Evolutionary conservation across 495 filamentous ascomycete species (phyloP).

Genomic region (Lophiostoma macrostomum): DNA sequence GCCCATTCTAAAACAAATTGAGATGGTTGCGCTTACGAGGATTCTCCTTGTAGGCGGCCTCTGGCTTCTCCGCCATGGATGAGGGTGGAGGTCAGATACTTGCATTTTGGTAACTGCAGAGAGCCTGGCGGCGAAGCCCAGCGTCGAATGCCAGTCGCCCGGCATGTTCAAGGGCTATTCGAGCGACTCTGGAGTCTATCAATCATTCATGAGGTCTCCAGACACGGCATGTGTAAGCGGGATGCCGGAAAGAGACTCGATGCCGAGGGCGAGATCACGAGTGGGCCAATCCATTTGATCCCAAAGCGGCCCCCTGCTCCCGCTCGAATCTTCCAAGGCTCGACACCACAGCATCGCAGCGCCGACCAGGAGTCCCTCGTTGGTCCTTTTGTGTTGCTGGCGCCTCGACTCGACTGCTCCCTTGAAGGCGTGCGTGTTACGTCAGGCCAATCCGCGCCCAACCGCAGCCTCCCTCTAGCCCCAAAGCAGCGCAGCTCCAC

Average conservation of each 20-base stretch:
- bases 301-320: too few relatives aligned
- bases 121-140: constrained; percentile 55
- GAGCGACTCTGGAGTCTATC: too few relatives aligned
- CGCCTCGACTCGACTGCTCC: too few relatives aligned
- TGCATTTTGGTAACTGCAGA: constrained; percentile 47
- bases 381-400: too few relatives aligned
- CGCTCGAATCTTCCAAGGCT: too few relatives aligned
- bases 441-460: constrained; percentile 18
- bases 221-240: too few relatives aligned
- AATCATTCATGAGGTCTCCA: too few relatives aligned
- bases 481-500: constrained; percentile 11
- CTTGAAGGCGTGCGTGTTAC: too few relatives aligned
- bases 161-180: constrained; percentile 8
- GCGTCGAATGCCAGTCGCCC: constrained; percentile 39
- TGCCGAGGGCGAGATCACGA: too few relatives aligned
- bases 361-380: constrained; percentile 1
- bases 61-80: neutral
- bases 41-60: neutral
- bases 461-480: constrained; percentile 3
- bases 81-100: constrained; percentile 32
- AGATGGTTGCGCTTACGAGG: constrained; percentile 7
- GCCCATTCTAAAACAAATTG: too few relatives aligned
- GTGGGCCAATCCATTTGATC: too few relatives aligned
- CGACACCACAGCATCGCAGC: neutral
- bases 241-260: too few relatives aligned